These are phyloP conservation scores for Crucibulum parvulum DNA, from an alignment of 1,284 basidiomycete genomes.

Conservation along the genomic window DNA sequence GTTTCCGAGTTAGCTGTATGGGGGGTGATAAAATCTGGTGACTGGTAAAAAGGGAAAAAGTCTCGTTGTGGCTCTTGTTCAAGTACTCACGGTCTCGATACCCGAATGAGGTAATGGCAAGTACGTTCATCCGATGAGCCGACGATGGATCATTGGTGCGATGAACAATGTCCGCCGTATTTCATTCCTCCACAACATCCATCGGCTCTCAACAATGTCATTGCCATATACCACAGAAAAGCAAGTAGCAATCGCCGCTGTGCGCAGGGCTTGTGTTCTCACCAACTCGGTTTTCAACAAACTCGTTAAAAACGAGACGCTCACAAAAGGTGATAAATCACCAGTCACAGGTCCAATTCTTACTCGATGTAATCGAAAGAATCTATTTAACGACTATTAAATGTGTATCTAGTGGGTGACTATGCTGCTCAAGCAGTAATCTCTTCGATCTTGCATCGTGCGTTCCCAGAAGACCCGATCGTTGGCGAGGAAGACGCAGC, in stretches of 20 bases:
- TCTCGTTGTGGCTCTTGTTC: too few relatives aligned
- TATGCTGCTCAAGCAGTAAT: constrained; percentile 92
- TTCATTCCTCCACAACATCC: too few relatives aligned
- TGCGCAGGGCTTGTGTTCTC: constrained; percentile 85
- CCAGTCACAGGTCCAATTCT: constrained; percentile 85
- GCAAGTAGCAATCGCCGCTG: constrained; percentile 80
- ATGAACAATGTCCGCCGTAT: too few relatives aligned
- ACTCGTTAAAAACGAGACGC: constrained; percentile 86
- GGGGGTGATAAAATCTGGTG: too few relatives aligned
- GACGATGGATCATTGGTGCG: too few relatives aligned
- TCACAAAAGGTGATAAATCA: constrained; percentile 94
- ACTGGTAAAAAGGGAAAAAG: too few relatives aligned
- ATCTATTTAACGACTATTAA: neutral
- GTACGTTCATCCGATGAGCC: too few relatives aligned
- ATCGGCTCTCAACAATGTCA: constrained; percentile 28
- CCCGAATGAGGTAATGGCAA: too few relatives aligned
- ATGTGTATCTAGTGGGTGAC: constrained; percentile 74
- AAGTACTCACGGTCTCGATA: too few relatives aligned
- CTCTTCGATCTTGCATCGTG: constrained; percentile 74
- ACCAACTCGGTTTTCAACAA: constrained; percentile 90
- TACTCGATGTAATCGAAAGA: neutral
- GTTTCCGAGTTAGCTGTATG: too few relatives aligned
- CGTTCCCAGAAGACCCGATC: constrained; percentile 89
- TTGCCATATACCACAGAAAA: constrained; percentile 38
- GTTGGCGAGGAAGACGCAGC: constrained; percentile 96